phyloP scores from a whole-genome alignment of 1,139 yeast species.

The Pichia sp. region DNA sequence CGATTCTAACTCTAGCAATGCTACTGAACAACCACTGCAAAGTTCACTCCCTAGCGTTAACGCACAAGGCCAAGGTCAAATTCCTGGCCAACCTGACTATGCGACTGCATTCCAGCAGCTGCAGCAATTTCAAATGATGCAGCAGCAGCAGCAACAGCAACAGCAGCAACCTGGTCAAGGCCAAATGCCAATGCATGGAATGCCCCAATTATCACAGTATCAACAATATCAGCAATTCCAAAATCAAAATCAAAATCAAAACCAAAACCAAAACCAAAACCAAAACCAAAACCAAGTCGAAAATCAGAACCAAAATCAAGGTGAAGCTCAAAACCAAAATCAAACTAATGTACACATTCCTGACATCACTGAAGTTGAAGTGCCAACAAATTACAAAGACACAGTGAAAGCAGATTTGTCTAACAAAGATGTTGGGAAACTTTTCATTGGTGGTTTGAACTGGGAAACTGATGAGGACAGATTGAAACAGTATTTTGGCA shows the following conservation, averaged over 20 bases:
- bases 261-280: constrained; percentile 11
- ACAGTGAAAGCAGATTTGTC: constrained; percentile 29
- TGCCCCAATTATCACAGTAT: constrained; percentile 35
- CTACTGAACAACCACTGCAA: constrained; percentile 1
- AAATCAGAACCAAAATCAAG: constrained; percentile 20
- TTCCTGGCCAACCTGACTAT: constrained; percentile 6
- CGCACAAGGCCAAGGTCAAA: constrained; percentile 4
- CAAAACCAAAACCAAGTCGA: constrained; percentile 20
- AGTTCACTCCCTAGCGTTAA: not conserved
- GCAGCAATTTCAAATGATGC: constrained; percentile 14
- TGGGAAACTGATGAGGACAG: constrained; percentile 97
- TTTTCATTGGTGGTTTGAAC: constrained; percentile 97
- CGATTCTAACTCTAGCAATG: not conserved
- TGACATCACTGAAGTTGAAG: constrained; percentile 17
- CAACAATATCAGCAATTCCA: constrained; percentile 19
- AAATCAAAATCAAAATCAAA: constrained; percentile 19
- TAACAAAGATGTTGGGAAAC: constrained; percentile 61
- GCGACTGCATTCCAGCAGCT: constrained; percentile 5
- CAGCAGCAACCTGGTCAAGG: constrained; percentile 11
- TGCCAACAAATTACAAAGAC: constrained; percentile 22
- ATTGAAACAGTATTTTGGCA: constrained; percentile 73
- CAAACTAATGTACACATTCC: constrained; percentile 19
- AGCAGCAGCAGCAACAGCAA: constrained; percentile 16
- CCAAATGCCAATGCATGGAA: constrained; percentile 7
- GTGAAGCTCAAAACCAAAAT: constrained; percentile 19